A percentile compares a stretch with the other conserved stretches of the same genome.
phyloP scores from a whole-genome alignment of 2,329 filamentous ascomycete genomes.

The Corniculantispora saksenae region DNA sequence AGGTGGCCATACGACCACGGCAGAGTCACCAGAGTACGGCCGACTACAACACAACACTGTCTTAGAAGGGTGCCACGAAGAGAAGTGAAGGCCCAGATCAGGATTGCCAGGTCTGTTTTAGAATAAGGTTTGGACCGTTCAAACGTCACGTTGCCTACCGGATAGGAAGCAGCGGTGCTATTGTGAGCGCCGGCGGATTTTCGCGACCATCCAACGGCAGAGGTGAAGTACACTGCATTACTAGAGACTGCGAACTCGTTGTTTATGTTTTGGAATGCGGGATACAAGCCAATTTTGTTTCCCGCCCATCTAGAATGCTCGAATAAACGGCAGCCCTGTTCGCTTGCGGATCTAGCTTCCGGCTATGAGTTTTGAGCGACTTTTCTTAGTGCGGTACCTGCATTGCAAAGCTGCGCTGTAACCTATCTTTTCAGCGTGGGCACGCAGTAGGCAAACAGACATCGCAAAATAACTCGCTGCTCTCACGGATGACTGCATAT shows the following conservation, averaged over 20 bases:
- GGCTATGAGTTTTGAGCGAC: background rate
- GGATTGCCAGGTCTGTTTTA: background rate
- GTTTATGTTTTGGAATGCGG: background rate
- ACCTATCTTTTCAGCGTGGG: background rate
- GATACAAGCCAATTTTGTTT: background rate
- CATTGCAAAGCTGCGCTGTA: background rate
- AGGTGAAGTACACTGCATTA: too few relatives aligned
- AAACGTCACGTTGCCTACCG: too few relatives aligned
- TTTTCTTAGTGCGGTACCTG: background rate
- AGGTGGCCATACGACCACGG: background rate
- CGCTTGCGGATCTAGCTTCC: background rate
- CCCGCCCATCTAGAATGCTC: background rate
- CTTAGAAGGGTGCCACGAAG: background rate
- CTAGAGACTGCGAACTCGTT: too few relatives aligned
- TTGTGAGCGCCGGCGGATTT: too few relatives aligned
- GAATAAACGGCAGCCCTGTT: background rate
- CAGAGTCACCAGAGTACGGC: background rate
- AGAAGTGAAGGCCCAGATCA: background rate
- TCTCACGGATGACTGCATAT: background rate
- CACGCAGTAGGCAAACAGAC: background rate
- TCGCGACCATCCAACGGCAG: too few relatives aligned
- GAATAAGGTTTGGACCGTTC: background rate
- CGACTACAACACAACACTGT: background rate
- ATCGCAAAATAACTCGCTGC: background rate
- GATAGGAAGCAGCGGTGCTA: too few relatives aligned